A percentile compares a stretch with the other conserved stretches of the same genome.
phyloP scores from a whole-genome alignment of 116 monocot species.

The Iris pallida region DNA sequence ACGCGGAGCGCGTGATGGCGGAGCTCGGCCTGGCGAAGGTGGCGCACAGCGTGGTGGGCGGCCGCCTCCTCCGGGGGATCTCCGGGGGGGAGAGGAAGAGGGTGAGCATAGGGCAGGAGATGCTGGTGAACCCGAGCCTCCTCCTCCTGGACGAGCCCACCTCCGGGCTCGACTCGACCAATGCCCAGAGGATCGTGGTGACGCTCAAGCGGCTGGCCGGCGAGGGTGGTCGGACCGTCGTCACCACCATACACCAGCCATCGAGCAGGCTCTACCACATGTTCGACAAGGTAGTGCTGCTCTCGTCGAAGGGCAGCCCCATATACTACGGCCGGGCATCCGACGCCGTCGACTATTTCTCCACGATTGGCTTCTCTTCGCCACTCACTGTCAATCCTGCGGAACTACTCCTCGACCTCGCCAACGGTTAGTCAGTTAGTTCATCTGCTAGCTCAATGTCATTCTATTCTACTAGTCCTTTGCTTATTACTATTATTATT shows the following conservation, averaged over 20 bases:
- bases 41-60: slow-evolving; percentile 42
- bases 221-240: slow-evolving; percentile 52
- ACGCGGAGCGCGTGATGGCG: slow-evolving; percentile 40
- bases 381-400: slow-evolving; percentile 68
- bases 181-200: slow-evolving; percentile 34
- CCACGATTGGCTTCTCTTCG: slow-evolving; percentile 55
- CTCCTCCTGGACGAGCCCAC: slow-evolving; percentile 65
- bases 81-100: slow-evolving; percentile 64
- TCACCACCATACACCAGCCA: slow-evolving; percentile 91
- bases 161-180: slow-evolving; percentile 65
- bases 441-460: background rate
- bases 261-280: slow-evolving; percentile 77
- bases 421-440: slow-evolving; percentile 50
- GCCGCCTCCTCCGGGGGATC: slow-evolving; percentile 43
- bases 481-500: too few species aligned
- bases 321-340: slow-evolving; percentile 75
- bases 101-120: slow-evolving; percentile 73
- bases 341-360: slow-evolving; percentile 59
- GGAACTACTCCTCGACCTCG: slow-evolving; percentile 87
- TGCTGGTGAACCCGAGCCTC: slow-evolving; percentile 66
- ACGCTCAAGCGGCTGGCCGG: slow-evolving; percentile 37
- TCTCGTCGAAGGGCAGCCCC: slow-evolving; percentile 74
- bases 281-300: slow-evolving; percentile 86
- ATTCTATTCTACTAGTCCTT: background rate
- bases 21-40: slow-evolving; percentile 49